Evolutionary conservation across 345 rosid species (phyloP).

Genomic region (Aquilaria malaccensis): DNA sequence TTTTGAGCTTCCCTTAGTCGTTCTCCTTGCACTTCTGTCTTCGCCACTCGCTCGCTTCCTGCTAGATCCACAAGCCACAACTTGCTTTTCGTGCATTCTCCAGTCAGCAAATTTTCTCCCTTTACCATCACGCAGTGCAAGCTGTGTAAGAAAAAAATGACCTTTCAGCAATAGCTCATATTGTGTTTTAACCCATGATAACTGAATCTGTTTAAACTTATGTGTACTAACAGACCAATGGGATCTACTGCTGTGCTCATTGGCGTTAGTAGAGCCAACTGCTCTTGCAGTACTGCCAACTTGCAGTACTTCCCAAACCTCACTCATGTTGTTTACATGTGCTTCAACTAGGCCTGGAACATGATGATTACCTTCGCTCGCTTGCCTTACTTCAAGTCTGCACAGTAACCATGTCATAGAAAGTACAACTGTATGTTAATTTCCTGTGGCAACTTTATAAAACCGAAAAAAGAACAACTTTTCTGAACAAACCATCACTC

Average conservation of each 20-base stretch:
- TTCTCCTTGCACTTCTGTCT: constrained; percentile 93
- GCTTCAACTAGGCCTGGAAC: constrained; percentile 93
- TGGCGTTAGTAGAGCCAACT: constrained; percentile 84
- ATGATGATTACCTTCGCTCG: constrained; percentile 72
- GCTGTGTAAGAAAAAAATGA: constrained; percentile 30
- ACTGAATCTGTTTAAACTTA: constrained; percentile 1
- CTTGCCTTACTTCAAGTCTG: constrained; percentile 84
- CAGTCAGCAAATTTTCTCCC: constrained; percentile 79
- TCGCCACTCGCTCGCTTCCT: constrained; percentile 96
- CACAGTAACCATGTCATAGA: constrained; percentile 8
- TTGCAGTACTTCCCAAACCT: constrained; percentile 90
- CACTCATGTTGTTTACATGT: constrained; percentile 59
- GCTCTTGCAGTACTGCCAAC: constrained; percentile 91
- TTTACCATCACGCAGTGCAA: constrained; percentile 86
- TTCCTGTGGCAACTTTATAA: too few species aligned
- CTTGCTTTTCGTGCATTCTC: constrained; percentile 89
- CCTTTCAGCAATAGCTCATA: constrained; percentile 3
- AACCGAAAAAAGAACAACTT: too few species aligned
- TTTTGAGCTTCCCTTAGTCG: constrained; percentile 95
- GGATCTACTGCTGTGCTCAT: constrained; percentile 95
- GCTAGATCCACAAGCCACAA: constrained; percentile 97
- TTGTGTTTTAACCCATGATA: not conserved
- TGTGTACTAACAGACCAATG: constrained; percentile 56
- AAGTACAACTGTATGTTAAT: too few species aligned
- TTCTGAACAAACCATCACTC: too few species aligned